phyloP scores from a whole-genome alignment of 1,284 basidiomycete species.

The Chalciporus sp. region DNA sequence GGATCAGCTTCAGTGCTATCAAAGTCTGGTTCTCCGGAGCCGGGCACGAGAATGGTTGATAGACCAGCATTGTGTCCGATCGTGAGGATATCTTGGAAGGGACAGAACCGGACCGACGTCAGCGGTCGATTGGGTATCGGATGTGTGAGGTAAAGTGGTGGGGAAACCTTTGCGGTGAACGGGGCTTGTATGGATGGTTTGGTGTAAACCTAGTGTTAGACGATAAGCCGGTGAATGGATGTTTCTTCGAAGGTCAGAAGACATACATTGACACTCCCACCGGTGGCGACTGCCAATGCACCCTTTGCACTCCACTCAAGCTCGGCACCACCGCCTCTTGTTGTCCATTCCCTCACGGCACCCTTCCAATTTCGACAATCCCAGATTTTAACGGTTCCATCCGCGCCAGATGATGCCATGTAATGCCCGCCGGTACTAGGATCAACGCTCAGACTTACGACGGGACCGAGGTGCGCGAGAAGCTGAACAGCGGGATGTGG shows the following conservation, averaged over 20 bases:
- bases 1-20: conserved; percentile 94
- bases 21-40: conserved; percentile 93
- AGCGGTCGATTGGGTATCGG: conserved; percentile 72
- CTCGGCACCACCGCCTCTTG: conserved; percentile 63
- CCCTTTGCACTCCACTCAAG: conserved; percentile 85
- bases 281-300: conserved; percentile 79
- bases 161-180: conserved; percentile 53
- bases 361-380: conserved; percentile 95
- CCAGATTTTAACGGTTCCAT: conserved; percentile 93
- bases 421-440: conserved; percentile 84
- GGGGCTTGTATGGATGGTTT: conserved; percentile 66
- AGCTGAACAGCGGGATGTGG: conserved; percentile 90
- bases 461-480: conserved; percentile 89
- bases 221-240: conserved; percentile 1
- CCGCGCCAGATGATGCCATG: conserved; percentile 88
- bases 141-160: conserved; percentile 86
- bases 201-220: conserved; percentile 57
- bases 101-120: conserved; percentile 77
- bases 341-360: conserved; percentile 79
- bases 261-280: conserved; percentile 80
- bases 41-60: conserved; percentile 87
- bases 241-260: neutral
- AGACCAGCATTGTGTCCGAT: conserved; percentile 77
- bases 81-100: conserved; percentile 91
- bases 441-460: conserved; percentile 83